Conservation (phyloP, 345 rosid species). For the Acer campestre region DNA sequence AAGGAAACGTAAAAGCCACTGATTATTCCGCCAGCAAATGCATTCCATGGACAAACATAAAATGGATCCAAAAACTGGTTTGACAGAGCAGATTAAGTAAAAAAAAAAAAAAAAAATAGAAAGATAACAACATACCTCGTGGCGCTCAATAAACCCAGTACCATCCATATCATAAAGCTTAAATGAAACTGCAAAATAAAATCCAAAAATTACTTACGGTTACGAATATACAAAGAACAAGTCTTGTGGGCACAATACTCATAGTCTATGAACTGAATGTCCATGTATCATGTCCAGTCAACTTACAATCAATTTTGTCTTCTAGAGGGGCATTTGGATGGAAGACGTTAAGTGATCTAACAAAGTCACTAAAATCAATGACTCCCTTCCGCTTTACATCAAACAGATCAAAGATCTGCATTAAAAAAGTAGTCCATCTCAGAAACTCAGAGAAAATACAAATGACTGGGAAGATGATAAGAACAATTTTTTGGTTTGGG, state of each 20-base stretch:
- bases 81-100: neutral
- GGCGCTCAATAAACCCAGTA: constrained; percentile 93
- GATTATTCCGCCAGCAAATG: neutral
- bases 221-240: neutral
- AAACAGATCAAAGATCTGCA: constrained; percentile 94
- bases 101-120: neutral
- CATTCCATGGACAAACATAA: neutral
- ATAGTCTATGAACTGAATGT: neutral
- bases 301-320: constrained; percentile 89
- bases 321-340: constrained; percentile 86
- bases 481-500: constrained; percentile 1
- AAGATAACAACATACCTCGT: constrained; percentile 56
- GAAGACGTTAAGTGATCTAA: constrained; percentile 81
- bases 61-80: constrained; percentile 3
- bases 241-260: neutral
- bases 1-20: neutral
- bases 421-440: constrained; percentile 1
- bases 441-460: constrained; percentile 1
- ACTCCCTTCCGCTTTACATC: constrained; percentile 90
- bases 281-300: neutral
- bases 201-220: neutral
- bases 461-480: neutral
- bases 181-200: constrained; percentile 74
- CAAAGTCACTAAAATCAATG: constrained; percentile 96
- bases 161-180: constrained; percentile 90